Evolutionary conservation across 768 basidiomycete species (phyloP), one percentile per base, ranked within the genome.

Genomic region (Kwoniella dendrophila): DNA sequence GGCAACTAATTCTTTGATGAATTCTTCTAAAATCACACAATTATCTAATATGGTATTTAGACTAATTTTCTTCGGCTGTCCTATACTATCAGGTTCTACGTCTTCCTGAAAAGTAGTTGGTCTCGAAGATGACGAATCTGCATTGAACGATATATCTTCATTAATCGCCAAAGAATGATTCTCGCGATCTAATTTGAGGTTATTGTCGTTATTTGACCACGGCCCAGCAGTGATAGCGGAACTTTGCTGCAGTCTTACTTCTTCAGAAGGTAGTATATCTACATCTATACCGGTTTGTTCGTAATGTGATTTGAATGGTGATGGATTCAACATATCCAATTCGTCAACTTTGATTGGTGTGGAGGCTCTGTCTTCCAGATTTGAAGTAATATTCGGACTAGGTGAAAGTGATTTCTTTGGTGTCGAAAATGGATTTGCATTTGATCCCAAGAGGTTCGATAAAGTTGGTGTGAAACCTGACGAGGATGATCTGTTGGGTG

Each of bases 1-100:
- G 32, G 65, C 72, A 16, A 75, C 59, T 7, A 75, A 45, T 78
- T 98, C 95, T 80, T 97, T 97, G 73, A 97, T 88, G 63, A 88
- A 89, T 79, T 97, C 95, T 79, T 97, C 95, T 64, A 98, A 76
- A 40, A 97, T 87, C 30, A 98, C 92, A 30, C 94, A 88, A 73
- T 97, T 97, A 76, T 97, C 95, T 76, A 97, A 81, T 57, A 97
- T 77, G 65, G 85, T 87, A 45, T 90, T 92, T 54, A 98, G 82
- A 7, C 89, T 91, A 27, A 94, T 83, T 20, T 78, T 82, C 16
- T 79, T 76, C 14, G 75, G 58, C 48, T 53, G 14, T 44, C 53
- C 29, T 56, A 49, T 43, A 48, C 33, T 44, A 20, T 44, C 54
- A 4, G 10, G 2, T 29, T 20, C 4, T 20, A 2, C 8, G n/a